phyloP scores from a whole-genome alignment of 2,329 filamentous ascomycete species.

The Chrysoporthe puriensis region DNA sequence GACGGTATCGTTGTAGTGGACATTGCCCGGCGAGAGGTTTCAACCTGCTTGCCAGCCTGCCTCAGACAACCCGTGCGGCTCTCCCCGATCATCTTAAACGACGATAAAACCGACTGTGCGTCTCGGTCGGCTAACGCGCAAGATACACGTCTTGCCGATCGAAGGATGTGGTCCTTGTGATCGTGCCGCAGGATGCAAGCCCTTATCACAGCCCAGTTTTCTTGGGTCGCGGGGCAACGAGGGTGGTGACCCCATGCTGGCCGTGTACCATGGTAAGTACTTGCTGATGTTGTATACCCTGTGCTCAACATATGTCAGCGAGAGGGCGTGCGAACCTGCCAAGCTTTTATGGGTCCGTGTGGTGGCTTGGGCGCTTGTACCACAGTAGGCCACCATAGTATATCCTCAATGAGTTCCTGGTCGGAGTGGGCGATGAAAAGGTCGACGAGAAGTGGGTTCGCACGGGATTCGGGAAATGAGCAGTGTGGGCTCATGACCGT shows the following conservation, averaged over 20 bases:
- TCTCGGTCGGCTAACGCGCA: slow-evolving; percentile 18
- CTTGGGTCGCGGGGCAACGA: slow-evolving; percentile 9
- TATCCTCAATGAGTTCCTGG: not conserved
- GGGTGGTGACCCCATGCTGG: not conserved
- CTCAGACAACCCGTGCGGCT: not conserved
- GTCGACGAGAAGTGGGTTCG: slow-evolving; percentile 4
- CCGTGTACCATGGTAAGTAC: slow-evolving; percentile 1
- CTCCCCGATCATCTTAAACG: not conserved
- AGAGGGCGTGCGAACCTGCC: not conserved
- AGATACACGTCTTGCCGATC: slow-evolving; percentile 19
- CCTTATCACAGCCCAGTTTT: slow-evolving; percentile 12
- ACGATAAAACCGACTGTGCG: not conserved
- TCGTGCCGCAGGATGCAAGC: slow-evolving; percentile 21
- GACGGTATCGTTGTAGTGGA: not conserved
- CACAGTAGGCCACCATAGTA: too few species aligned
- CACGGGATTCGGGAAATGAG: slow-evolving; percentile 11
- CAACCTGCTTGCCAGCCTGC: not conserved
- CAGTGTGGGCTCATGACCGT: not conserved
- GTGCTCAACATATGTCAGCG: not conserved
- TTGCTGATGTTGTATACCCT: slow-evolving; percentile 3
- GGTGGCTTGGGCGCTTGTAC: slow-evolving; percentile 1
- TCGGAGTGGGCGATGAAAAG: slow-evolving; percentile 6
- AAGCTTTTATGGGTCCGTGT: slow-evolving; percentile 2
- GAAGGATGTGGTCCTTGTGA: slow-evolving; percentile 17
- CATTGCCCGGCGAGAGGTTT: not conserved